Evolutionary conservation across 2,329 filamentous ascomycete genomes (phyloP).

Genomic region (Monosporascus sp.): DNA sequence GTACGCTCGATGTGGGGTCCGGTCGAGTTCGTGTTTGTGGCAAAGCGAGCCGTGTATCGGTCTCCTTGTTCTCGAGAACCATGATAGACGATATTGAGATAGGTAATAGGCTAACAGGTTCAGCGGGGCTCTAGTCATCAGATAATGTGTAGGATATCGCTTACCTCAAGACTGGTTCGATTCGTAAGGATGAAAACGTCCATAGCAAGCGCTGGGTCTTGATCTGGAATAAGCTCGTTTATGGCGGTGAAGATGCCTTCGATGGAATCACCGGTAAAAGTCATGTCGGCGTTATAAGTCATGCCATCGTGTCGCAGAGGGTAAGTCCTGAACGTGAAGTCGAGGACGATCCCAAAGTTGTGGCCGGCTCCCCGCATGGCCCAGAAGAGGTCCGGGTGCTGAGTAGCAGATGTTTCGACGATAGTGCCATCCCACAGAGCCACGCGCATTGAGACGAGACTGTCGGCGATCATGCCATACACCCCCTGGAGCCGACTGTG

Average conservation of each 20-base stretch:
- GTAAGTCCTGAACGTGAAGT: slow-evolving; percentile 5
- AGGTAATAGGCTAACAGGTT: slow-evolving; percentile 1
- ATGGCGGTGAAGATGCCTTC: slow-evolving; percentile 3
- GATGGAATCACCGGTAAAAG: slow-evolving; percentile 5
- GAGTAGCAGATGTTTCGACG: slow-evolving; percentile 19
- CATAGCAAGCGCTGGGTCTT: slow-evolving; percentile 4
- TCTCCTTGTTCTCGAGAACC: slow-evolving; percentile 3
- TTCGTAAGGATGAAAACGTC: slow-evolving; percentile 4
- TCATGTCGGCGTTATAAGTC: slow-evolving; percentile 8
- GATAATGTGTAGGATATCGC: neutral
- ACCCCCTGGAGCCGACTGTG: slow-evolving; percentile 37
- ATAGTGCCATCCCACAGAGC: slow-evolving; percentile 33
- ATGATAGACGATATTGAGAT: slow-evolving; percentile 5
- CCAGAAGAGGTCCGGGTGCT: slow-evolving; percentile 37
- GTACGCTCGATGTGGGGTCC: neutral
- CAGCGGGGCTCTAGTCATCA: neutral
- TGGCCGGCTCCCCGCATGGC: slow-evolving; percentile 38
- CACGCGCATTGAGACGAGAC: slow-evolving; percentile 32
- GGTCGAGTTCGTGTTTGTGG: neutral
- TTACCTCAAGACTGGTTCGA: slow-evolving; percentile 2
- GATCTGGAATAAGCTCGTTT: slow-evolving; percentile 6
- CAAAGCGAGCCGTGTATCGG: slow-evolving; percentile 4
- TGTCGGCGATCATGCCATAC: slow-evolving; percentile 35
- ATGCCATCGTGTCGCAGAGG: slow-evolving; percentile 3
- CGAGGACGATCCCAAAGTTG: slow-evolving; percentile 34